Conservation (phyloP, 1,139 yeast species). For the Candida sp. region DNA sequence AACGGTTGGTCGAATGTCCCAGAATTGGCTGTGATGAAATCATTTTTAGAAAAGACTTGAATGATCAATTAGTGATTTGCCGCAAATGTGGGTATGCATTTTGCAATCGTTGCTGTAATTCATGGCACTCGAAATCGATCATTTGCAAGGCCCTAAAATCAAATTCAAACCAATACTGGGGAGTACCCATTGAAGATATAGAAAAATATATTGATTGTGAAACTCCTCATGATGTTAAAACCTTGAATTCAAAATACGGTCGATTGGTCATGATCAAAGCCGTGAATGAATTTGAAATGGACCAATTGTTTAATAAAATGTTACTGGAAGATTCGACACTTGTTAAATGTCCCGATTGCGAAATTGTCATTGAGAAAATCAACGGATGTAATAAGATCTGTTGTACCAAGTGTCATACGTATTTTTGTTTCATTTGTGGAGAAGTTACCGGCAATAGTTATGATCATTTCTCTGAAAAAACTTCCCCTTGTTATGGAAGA, state of each 20-base stretch:
- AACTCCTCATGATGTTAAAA: slow-evolving; percentile 26
- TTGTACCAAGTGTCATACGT: slow-evolving; percentile 47
- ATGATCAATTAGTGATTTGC: slow-evolving; percentile 54
- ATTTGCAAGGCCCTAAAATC: slow-evolving; percentile 12
- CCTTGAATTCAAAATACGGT: slow-evolving; percentile 52
- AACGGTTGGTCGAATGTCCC: slow-evolving; percentile 53
- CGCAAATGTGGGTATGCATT: slow-evolving; percentile 53
- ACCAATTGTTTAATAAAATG: slow-evolving; percentile 44
- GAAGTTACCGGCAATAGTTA: slow-evolving; percentile 46
- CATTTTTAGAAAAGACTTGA: slow-evolving; percentile 47
- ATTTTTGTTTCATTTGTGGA: slow-evolving; percentile 61
- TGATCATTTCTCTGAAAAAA: slow-evolving; percentile 45
- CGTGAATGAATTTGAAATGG: slow-evolving; percentile 46
- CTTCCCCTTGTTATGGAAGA: slow-evolving; percentile 46
- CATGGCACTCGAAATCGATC: slow-evolving; percentile 60
- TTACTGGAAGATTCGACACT: slow-evolving; percentile 38
- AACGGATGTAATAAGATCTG: slow-evolving; percentile 73
- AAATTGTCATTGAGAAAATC: slow-evolving; percentile 49
- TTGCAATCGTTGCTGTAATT: slow-evolving; percentile 56
- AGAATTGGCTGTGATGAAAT: slow-evolving; percentile 37
- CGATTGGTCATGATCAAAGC: slow-evolving; percentile 37
- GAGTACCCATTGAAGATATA: slow-evolving; percentile 42
- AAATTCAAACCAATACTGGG: slow-evolving; percentile 19
- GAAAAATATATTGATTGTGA: slow-evolving; percentile 31
- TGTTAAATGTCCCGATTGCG: slow-evolving; percentile 55